Conservation (phyloP, 176 grass and related monocot genomes). For the Aegilops sharonensis region DNA sequence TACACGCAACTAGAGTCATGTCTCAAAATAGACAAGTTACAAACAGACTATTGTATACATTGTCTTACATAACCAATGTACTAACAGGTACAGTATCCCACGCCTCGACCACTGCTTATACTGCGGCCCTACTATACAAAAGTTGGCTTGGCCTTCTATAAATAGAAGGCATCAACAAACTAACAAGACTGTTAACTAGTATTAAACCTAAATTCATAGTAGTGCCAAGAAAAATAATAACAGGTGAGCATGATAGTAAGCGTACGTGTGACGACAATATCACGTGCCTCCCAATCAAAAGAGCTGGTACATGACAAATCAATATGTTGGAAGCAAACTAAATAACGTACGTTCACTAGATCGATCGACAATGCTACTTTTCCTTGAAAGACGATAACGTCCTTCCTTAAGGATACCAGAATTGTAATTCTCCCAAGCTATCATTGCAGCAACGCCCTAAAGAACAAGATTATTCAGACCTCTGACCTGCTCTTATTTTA, state of each 20-base stretch:
- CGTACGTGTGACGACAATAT: conserved; percentile 45
- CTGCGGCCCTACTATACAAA: neutral
- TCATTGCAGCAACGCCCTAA: conserved; percentile 37
- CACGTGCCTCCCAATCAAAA: conserved; percentile 44
- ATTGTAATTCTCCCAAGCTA: neutral
- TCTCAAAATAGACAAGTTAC: too few species aligned
- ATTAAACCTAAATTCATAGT: neutral
- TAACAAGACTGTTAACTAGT: neutral
- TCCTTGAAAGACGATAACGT: neutral
- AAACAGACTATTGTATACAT: too few species aligned
- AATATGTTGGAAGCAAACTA: conserved; percentile 17
- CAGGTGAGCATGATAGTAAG: conserved; percentile 15
- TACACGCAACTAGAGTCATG: too few species aligned
- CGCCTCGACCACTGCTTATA: too few species aligned
- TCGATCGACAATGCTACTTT: neutral
- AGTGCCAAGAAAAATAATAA: neutral
- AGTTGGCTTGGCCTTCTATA: neutral
- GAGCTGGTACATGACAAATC: conserved; percentile 17
- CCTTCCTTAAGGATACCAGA: conserved; percentile 14
- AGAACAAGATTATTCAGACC: conserved; percentile 44
- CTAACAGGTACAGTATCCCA: too few species aligned
- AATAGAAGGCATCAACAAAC: neutral
- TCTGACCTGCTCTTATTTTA: conserved; percentile 15
- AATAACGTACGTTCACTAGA: conserved; percentile 17
- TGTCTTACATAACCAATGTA: too few species aligned